phyloP scores from a whole-genome alignment of 345 rosid genomes.

The Hypericum perforatum region DNA sequence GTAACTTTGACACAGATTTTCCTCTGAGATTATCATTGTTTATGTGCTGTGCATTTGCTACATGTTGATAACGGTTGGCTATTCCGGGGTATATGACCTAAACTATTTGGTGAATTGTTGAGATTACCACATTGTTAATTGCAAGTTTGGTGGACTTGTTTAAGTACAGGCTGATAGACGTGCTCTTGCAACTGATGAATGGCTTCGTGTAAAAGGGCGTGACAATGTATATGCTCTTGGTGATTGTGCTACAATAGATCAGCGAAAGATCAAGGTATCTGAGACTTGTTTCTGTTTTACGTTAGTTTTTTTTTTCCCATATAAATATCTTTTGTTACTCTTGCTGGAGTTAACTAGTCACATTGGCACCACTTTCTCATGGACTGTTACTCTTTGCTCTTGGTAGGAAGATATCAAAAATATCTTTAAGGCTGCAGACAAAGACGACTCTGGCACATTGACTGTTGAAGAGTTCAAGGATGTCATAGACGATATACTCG shows the following conservation, averaged over 20 bases:
- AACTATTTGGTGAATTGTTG: too few species aligned
- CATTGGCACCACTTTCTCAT: not conserved
- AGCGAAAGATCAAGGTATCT: slow-evolving; percentile 77
- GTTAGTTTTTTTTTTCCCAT: slow-evolving; percentile 1
- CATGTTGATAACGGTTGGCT: too few species aligned
- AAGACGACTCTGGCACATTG: slow-evolving; percentile 72
- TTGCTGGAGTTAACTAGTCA: not conserved
- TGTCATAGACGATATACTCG: slow-evolving; percentile 61
- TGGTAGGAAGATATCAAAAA: slow-evolving; percentile 52
- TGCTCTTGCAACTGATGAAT: slow-evolving; percentile 68
- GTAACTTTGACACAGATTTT: not conserved
- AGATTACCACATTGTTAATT: not conserved
- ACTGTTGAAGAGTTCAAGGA: slow-evolving; percentile 60
- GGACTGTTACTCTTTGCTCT: slow-evolving; percentile 1
- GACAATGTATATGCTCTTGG: slow-evolving; percentile 80
- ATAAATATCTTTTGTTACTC: not conserved
- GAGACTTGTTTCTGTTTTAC: slow-evolving; percentile 9
- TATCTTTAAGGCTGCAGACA: slow-evolving; percentile 81
- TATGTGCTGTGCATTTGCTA: not conserved
- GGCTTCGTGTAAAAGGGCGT: slow-evolving; percentile 80
- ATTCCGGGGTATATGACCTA: too few species aligned
- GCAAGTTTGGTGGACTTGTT: not conserved
- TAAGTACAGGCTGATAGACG: slow-evolving; percentile 49
- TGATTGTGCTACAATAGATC: slow-evolving; percentile 87
- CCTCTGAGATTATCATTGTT: too few species aligned